Base-by-base conservation (phyloP, 164 flowering plant species). In the Hamamelis virginiana region DNA sequence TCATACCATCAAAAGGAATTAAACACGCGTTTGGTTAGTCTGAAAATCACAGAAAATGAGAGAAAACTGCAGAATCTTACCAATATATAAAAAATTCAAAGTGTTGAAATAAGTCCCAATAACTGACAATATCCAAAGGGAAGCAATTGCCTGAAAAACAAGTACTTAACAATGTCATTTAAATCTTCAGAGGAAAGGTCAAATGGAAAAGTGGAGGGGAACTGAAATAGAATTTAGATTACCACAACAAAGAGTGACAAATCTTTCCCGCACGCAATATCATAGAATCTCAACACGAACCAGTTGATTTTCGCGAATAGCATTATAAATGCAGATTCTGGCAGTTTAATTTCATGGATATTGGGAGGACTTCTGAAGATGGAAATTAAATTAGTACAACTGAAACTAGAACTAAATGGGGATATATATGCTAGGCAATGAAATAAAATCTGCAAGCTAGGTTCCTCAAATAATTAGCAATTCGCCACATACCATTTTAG, bases 91-190 rank as follows among this genome's bases (percentile, higher is more conserved):
- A 26, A 82, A 78, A 64, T 75, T 81, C 27, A 81, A 59, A 52
- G 85, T 68, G 79, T 80, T 82, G 67, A 78, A 69, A 67, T 66
- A 74, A 38, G 62, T 75, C n/a, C 86, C 88, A 57, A 80, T 28
- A 16, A 69, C 76, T 0, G 88, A 85, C n/a, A 83, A 26, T 33
- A 81, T 67, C 86, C 83, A 85, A 3, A 85, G 80, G 10, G 63
- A 45, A 14, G 50, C 63, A 1, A 83, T 68, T 13, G 72, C 68
- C 85, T 83, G 72, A 19, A 67, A 23, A n/a, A 48, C 38, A 71
- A 45, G 57, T 10, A 65, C 10, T 14, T 19, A 51, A 63, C 0
- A 19, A 38, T 19, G 41, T 33, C 41, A 33, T 6, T 33, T 6
- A 41, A 12, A 46, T 13, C 47, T 13, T 47, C 19, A 9, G n/a